Conservation (phyloP, 2,329 filamentous ascomycete genomes). For the Fusarium sublunatum region DNA sequence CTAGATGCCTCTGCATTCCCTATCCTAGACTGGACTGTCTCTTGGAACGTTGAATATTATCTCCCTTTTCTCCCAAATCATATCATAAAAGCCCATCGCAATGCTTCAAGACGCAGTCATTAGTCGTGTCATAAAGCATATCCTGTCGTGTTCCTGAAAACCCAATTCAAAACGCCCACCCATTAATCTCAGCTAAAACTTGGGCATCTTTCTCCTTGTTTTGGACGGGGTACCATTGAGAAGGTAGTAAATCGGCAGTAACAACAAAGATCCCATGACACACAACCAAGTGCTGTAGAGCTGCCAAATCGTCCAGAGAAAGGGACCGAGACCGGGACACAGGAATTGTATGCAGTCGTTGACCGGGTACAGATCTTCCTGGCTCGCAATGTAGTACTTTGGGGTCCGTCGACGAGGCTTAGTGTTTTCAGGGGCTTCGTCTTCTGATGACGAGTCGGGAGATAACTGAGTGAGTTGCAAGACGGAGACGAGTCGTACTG, state of each 20-base stretch:
- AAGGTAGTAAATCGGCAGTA: slow-evolving; percentile 51
- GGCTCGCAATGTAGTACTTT: slow-evolving; percentile 76
- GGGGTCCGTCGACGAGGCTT: slow-evolving; percentile 37
- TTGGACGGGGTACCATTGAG: slow-evolving; percentile 42
- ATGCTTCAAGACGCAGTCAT: slow-evolving; percentile 21
- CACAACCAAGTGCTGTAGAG: slow-evolving; percentile 73
- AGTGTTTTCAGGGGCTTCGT: slow-evolving; percentile 23
- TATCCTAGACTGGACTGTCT: not conserved
- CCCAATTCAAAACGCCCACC: not conserved
- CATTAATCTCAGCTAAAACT: slow-evolving; percentile 5
- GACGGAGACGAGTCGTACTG: slow-evolving; percentile 75
- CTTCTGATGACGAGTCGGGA: slow-evolving; percentile 43
- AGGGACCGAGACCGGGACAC: slow-evolving; percentile 66
- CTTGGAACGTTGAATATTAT: not conserved
- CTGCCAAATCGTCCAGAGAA: slow-evolving; percentile 70
- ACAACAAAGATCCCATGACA: slow-evolving; percentile 64
- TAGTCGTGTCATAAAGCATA: slow-evolving; percentile 14
- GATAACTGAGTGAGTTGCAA: slow-evolving; percentile 67
- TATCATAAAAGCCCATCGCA: not conserved
- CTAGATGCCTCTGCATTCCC: slow-evolving; percentile 3
- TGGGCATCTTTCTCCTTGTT: slow-evolving; percentile 26
- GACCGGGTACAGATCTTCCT: slow-evolving; percentile 85
- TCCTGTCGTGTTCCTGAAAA: not conserved
- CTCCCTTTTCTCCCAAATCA: not conserved
- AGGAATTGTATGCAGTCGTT: slow-evolving; percentile 82